Percentiles rank a stretch among this genome's conserved stretches.
Conservation (phyloP, 441 rosid species). For the Melastoma candidum region DNA sequence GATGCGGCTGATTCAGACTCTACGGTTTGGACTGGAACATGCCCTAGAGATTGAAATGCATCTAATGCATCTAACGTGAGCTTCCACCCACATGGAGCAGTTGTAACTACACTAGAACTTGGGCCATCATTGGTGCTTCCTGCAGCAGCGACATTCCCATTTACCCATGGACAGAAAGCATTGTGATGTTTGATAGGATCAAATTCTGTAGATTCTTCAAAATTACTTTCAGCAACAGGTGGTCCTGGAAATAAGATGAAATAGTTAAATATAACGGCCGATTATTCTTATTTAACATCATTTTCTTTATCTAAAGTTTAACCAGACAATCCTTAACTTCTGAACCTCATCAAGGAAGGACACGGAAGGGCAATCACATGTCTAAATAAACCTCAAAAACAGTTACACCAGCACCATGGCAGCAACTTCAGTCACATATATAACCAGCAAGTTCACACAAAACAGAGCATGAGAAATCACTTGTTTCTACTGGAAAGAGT, state of each 20-base stretch:
- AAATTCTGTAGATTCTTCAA: conserved; percentile 72
- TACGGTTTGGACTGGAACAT: conserved; percentile 56
- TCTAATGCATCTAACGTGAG: conserved; percentile 94
- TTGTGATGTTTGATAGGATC: conserved; percentile 91
- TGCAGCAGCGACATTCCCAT: conserved; percentile 98
- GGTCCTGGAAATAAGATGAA: conserved; percentile 47
- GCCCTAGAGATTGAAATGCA: conserved; percentile 53
- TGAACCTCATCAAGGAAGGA: too few species aligned
- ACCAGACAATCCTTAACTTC: too few species aligned
- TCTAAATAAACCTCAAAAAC: too few species aligned
- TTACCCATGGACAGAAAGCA: conserved; percentile 97
- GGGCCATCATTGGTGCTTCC: conserved; percentile 53
- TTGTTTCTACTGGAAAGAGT: too few species aligned
- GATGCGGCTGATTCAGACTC: conserved; percentile 98
- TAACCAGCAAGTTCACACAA: too few species aligned
- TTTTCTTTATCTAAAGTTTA: too few species aligned
- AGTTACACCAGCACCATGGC: too few species aligned
- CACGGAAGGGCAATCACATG: too few species aligned
- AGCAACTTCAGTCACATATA: too few species aligned
- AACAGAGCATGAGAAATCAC: too few species aligned
- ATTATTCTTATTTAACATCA: too few species aligned
- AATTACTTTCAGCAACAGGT: conserved; percentile 77
- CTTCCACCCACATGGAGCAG: conserved; percentile 90
- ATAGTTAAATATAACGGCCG: too few species aligned
- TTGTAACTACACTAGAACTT: conserved; percentile 38